A percentile compares a stretch with the other conserved stretches of the same genome.
These are phyloP conservation scores for Zychaea mexicana DNA, from an alignment of 371 early-diverging fungal species.

Conservation along the genomic window DNA sequence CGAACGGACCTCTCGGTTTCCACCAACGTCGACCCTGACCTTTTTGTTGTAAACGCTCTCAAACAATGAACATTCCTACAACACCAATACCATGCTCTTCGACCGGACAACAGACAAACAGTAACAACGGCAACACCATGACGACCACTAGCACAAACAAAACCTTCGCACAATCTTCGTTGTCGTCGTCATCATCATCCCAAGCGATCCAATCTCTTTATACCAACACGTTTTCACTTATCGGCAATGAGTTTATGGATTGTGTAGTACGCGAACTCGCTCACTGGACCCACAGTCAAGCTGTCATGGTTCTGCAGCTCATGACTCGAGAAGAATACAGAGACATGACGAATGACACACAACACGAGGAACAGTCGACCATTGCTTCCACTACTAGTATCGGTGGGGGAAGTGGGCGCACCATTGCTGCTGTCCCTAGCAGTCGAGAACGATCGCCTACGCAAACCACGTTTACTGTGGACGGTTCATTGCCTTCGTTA, in stretches of 20 bases:
- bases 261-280: conserved; percentile 14
- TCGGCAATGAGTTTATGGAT: conserved; percentile 15
- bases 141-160: neutral
- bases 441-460: conserved; percentile 6
- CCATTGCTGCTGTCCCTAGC: neutral
- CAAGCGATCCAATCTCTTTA: conserved; percentile 13
- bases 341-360: neutral
- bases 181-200: conserved; percentile 5
- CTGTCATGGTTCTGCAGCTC: conserved; percentile 16
- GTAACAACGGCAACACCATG: conserved; percentile 6
- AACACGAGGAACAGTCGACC: neutral
- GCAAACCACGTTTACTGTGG: neutral
- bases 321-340: conserved; percentile 16
- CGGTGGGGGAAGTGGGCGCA: too few species aligned
- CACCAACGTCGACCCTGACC: neutral
- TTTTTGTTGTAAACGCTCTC: too few species aligned
- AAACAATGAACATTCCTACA: conserved; percentile 12
- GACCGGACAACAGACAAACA: conserved; percentile 3
- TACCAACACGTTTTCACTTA: conserved; percentile 10
- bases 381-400: neutral
- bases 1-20: neutral
- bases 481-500: neutral
- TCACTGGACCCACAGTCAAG: conserved; percentile 13
- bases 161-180: neutral
- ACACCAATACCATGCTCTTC: conserved; percentile 10